Evolutionary conservation across 2,329 filamentous ascomycete genomes (phyloP).

Genomic region (Aspergillus sergii): DNA sequence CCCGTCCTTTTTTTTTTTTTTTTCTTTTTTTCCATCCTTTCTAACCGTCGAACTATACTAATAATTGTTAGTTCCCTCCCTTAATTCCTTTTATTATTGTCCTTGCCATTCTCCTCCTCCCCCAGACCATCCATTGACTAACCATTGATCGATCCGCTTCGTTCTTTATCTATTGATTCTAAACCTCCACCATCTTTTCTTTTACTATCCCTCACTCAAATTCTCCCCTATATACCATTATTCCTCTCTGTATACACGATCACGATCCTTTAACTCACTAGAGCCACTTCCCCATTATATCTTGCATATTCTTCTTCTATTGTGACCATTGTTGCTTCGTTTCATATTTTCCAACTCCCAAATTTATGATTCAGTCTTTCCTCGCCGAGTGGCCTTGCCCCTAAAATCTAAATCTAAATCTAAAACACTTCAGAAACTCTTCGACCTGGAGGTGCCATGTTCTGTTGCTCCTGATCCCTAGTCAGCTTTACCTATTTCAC

Average conservation of each 20-base stretch:
- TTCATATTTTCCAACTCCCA: slow-evolving; percentile 3
- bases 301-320: not conserved
- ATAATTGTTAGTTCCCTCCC: slow-evolving; percentile 10
- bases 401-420: slow-evolving; percentile 9
- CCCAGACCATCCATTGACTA: slow-evolving; percentile 7
- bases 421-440: slow-evolving; percentile 18
- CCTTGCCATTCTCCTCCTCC: slow-evolving; percentile 3
- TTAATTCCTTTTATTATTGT: slow-evolving; percentile 7
- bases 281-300: not conserved
- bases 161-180: slow-evolving; percentile 7
- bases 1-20: not conserved
- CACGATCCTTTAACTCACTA: not conserved
- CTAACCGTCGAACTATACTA: slow-evolving; percentile 6
- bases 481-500: not conserved
- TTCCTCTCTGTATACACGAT: not conserved
- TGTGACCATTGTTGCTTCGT: slow-evolving; percentile 3
- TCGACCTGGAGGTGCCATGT: slow-evolving; percentile 11
- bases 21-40: not conserved
- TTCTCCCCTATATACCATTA: not conserved
- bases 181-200: not conserved
- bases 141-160: slow-evolving; percentile 9
- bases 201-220: not conserved
- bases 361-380: slow-evolving; percentile 1
- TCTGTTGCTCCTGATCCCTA: slow-evolving; percentile 8
- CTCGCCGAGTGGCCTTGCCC: slow-evolving; percentile 11